Conservation (phyloP, 2,329 filamentous ascomycete genomes). For the Colletotrichum sp. region DNA sequence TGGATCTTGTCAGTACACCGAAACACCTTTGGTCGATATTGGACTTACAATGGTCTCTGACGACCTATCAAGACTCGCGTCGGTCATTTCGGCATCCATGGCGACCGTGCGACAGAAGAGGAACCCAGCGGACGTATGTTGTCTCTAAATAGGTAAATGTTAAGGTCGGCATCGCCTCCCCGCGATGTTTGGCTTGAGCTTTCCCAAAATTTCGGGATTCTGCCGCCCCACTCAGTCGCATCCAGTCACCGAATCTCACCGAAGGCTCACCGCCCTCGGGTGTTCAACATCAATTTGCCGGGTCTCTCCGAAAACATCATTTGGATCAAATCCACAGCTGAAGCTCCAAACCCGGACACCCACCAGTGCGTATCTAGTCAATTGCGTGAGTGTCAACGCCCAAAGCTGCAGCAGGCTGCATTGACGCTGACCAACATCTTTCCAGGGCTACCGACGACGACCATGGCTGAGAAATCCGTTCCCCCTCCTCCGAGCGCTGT, state of each 20-base stretch:
- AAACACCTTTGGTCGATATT: not conserved
- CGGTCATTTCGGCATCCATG: slow-evolving; percentile 21
- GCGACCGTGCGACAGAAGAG: not conserved
- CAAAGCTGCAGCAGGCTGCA: not conserved
- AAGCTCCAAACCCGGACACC: slow-evolving; percentile 15
- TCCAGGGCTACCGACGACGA: slow-evolving; percentile 24
- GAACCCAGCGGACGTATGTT: not conserved
- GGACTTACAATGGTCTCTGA: slow-evolving; percentile 11
- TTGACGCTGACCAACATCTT: slow-evolving; percentile 25
- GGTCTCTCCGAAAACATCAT: slow-evolving; percentile 29
- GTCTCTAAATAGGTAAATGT: not conserved
- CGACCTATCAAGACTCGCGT: not conserved
- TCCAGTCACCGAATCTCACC: slow-evolving; percentile 15
- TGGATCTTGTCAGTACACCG: not conserved
- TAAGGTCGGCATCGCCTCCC: not conserved
- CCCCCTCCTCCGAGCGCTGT: slow-evolving; percentile 67
- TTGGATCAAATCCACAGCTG: slow-evolving; percentile 15
- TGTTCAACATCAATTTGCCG: slow-evolving; percentile 37
- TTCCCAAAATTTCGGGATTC: slow-evolving; percentile 52
- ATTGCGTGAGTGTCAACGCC: slow-evolving; percentile 11
- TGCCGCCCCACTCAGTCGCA: slow-evolving; percentile 39
- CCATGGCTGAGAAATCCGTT: slow-evolving; percentile 60
- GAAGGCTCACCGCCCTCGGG: slow-evolving; percentile 49
- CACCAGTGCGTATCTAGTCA: slow-evolving; percentile 17
- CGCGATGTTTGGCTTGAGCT: slow-evolving; percentile 12